phyloP scores from a whole-genome alignment of 108 stramenopile genomes.

The Nitzschia palea region DNA sequence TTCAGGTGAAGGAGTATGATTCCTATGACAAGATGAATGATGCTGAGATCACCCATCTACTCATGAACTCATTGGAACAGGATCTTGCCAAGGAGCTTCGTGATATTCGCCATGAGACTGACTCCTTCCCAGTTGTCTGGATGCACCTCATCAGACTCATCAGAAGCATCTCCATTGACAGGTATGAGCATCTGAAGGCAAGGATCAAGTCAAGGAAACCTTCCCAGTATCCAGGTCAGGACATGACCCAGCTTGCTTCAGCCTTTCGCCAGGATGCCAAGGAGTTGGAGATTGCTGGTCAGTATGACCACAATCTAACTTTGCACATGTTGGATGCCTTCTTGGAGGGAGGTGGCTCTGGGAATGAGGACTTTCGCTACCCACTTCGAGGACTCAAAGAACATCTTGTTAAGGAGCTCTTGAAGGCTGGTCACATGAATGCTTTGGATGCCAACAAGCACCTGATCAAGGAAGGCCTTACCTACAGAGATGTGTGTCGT shows the following conservation, averaged over 20 bases:
- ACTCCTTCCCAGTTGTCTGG: not conserved
- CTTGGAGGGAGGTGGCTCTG: not conserved
- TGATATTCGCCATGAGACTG: not conserved
- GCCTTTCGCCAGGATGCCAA: not conserved
- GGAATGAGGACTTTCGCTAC: not conserved
- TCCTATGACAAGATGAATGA: not conserved
- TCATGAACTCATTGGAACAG: not conserved
- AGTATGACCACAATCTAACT: not conserved
- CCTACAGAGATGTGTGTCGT: not conserved
- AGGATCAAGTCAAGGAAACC: not conserved
- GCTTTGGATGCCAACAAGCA: not conserved
- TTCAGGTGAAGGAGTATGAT: constrained; percentile 12
- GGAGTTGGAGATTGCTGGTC: constrained; percentile 2
- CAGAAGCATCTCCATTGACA: not conserved
- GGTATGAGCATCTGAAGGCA: not conserved
- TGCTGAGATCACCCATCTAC: not conserved
- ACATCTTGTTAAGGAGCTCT: not conserved
- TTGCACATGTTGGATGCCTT: not conserved
- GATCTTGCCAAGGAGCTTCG: not conserved
- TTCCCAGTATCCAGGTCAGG: constrained; percentile 6
- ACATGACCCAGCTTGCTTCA: not conserved
- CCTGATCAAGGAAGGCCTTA: not conserved
- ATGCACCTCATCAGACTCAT: not conserved
- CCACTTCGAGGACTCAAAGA: not conserved
- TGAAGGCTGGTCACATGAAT: not conserved